These are phyloP conservation scores for Bothriochloa decipiens DNA, from an alignment of 176 grass and related monocot species.

Conservation along the genomic window DNA sequence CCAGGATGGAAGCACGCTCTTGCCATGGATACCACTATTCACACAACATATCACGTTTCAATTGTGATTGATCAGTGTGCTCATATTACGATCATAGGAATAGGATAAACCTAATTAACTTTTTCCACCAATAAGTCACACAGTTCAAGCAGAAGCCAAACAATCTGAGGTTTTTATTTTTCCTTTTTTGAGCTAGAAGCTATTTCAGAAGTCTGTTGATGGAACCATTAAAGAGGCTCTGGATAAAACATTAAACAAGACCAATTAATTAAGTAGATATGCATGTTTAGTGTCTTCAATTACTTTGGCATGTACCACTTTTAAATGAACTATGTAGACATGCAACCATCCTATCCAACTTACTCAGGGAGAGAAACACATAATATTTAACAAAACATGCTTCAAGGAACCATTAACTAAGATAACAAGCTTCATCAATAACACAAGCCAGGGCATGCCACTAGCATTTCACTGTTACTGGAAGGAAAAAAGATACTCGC, in stretches of 20 bases:
- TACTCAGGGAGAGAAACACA: background rate
- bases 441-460: background rate
- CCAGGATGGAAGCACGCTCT: background rate
- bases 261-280: background rate
- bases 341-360: background rate
- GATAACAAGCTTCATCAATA: background rate
- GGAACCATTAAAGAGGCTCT: background rate
- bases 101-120: background rate
- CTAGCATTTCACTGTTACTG: background rate
- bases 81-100: background rate
- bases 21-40: background rate
- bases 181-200: background rate
- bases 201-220: background rate
- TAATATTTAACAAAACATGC: constrained; percentile 12
- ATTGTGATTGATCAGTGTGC: background rate
- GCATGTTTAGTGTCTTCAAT: background rate
- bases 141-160: background rate
- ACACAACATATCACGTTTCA: background rate
- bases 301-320: background rate
- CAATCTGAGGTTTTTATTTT: background rate
- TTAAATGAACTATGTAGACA: background rate
- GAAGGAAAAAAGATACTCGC: background rate
- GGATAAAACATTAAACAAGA: background rate
- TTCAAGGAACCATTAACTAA: constrained; percentile 15
- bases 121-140: background rate